These are phyloP conservation scores for Poa pratensis DNA, from an alignment of 176 grass and related monocot genomes.

Conservation along the genomic window DNA sequence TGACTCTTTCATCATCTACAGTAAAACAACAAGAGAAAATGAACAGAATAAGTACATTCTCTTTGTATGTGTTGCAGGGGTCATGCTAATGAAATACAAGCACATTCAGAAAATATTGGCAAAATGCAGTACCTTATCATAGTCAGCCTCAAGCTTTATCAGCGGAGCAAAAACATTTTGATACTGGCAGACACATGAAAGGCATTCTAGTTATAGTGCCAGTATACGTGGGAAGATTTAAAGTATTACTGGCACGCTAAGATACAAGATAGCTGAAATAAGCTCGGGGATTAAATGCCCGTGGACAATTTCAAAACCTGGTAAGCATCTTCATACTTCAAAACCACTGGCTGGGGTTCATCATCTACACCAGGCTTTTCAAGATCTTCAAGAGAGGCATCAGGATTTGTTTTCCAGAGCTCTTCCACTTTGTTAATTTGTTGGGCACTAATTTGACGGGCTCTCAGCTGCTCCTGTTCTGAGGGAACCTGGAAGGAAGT, in stretches of 20 bases:
- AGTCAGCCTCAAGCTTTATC: slow-evolving; percentile 99
- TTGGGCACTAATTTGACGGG: slow-evolving; percentile 95
- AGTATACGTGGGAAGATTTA: slow-evolving; percentile 21
- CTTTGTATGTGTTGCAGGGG: background rate
- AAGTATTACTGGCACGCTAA: background rate
- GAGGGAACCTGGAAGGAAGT: slow-evolving; percentile 73
- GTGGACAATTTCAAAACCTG: slow-evolving; percentile 61
- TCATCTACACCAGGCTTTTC: slow-evolving; percentile 98
- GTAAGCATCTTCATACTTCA: slow-evolving; percentile 99
- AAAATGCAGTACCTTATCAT: slow-evolving; percentile 84
- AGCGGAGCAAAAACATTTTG: slow-evolving; percentile 99
- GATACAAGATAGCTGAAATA: slow-evolving; percentile 30
- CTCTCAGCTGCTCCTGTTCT: slow-evolving; percentile 96
- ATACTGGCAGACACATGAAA: slow-evolving; percentile 61
- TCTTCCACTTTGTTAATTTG: slow-evolving; percentile 99
- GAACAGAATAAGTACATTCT: slow-evolving; percentile 17
- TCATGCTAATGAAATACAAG: slow-evolving; percentile 12
- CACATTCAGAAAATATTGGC: slow-evolving; percentile 6
- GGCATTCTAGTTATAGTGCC: slow-evolving; percentile 30
- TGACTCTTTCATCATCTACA: slow-evolving; percentile 99
- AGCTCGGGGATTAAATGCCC: slow-evolving; percentile 14
- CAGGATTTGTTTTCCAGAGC: slow-evolving; percentile 97
- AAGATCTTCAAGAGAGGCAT: slow-evolving; percentile 97
- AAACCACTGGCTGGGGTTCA: slow-evolving; percentile 80
- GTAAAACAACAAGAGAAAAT: slow-evolving; percentile 22